phyloP scores from a whole-genome alignment of 805 yeast species.

The Wickerhamomyces xylosicus region DNA sequence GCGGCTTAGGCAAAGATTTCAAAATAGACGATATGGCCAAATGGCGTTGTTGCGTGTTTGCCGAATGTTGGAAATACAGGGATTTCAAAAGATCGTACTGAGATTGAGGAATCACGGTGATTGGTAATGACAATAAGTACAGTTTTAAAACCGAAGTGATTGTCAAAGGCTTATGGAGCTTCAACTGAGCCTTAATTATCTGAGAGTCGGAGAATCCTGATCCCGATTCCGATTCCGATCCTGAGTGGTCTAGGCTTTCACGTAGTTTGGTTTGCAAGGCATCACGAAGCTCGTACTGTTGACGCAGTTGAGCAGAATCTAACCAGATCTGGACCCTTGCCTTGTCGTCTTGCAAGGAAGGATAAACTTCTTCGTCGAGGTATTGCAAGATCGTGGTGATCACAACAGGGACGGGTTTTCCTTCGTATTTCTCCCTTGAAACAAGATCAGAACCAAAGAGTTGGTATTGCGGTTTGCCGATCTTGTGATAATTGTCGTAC shows the following conservation, averaged over 20 bases:
- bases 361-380: conserved; percentile 56
- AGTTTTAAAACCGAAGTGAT: conserved; percentile 63
- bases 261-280: conserved; percentile 13
- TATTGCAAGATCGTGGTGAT: conserved; percentile 52
- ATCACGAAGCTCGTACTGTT: conserved; percentile 52
- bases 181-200: background rate
- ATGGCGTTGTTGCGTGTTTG: background rate
- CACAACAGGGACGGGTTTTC: conserved; percentile 60
- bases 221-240: too few species aligned
- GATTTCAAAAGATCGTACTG: conserved; percentile 60
- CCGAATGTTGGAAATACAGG: conserved; percentile 36
- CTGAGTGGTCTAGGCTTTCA: background rate
- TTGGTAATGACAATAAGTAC: conserved; percentile 72
- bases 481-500: conserved; percentile 73
- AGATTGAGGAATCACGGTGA: conserved; percentile 56
- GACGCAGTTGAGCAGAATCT: conserved; percentile 46
- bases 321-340: conserved; percentile 64
- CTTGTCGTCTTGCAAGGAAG: conserved; percentile 57
- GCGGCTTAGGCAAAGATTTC: background rate
- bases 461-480: conserved; percentile 41
- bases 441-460: conserved; percentile 75
- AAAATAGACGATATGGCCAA: background rate
- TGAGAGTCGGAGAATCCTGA: background rate
- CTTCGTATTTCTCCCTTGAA: conserved; percentile 59
- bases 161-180: conserved; percentile 37